Base-by-base conservation (phyloP, 2,329 filamentous ascomycete genomes). In the Samsoniella hepiali region DNA sequence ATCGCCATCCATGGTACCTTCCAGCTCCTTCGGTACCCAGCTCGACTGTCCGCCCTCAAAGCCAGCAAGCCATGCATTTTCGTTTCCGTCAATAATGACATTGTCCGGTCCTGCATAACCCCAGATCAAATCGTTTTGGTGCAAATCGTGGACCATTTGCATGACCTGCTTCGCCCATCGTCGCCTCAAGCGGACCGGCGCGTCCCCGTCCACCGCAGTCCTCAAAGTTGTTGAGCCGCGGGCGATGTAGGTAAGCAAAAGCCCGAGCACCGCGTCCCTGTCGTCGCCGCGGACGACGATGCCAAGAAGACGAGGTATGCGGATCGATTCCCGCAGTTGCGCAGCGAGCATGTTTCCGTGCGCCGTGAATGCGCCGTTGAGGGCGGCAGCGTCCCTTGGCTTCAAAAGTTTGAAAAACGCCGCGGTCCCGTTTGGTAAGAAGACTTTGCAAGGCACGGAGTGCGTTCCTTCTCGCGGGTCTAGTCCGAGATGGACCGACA, bases 11-110 rank as follows among this genome's bases (percentile, higher is more conserved):
- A 38, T 31, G 10, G 57, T 59, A 32, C 45, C 44, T 3, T 7
- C 57, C n/a, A n/a, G 32, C 8, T 36, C 32, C 11, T n/a, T 15
- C 15, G 57, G 57, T 6, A 59, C 57, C 57, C 32, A 50, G 9
- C 15, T n/a, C 22, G 44, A 8, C 7, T 15, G 22, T 8, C 44
- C 32, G 5, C 13, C 44, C 13, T 44, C 57, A 6, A 59, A 40
- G 5, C 45, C 57, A 29, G 40, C 29, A 3, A 59, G 44, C 57
- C 57, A 59, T 7, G 57, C 57, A 31, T 59, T 59, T 4, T 40
- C 5, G 34, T 31, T 22, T 3, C 3, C 22, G 34, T 59, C 57
- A 22, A 59, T 59, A 38, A 59, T 7, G 17, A 59, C 57, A 31
- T 59, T 50, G 7, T 50, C 7, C 4, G 44, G 57, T 13, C 45